Conservation (phyloP, 129 eudicot genomes). For the Helichrysum umbraculigerum region DNA sequence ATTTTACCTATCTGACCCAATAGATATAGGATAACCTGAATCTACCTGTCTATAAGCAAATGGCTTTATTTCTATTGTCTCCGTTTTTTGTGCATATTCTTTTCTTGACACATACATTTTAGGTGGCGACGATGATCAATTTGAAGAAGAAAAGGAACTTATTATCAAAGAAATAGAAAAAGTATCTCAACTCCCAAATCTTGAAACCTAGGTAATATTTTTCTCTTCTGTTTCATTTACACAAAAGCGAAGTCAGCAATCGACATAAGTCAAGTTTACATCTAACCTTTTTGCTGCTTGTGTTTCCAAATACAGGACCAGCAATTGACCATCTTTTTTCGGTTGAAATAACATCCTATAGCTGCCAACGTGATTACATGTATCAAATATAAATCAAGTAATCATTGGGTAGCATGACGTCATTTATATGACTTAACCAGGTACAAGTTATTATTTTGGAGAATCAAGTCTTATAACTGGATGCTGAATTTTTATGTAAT, state of each 20-base stretch:
- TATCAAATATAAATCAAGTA: slow-evolving; percentile 24
- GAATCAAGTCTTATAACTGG: slow-evolving; percentile 18
- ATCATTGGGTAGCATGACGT: slow-evolving; percentile 14
- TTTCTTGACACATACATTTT: slow-evolving; percentile 16
- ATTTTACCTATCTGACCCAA: background rate
- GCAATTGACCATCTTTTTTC: slow-evolving; percentile 26
- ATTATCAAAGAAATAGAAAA: slow-evolving; percentile 90
- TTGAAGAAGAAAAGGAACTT: slow-evolving; percentile 96
- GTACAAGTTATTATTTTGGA: slow-evolving; percentile 22
- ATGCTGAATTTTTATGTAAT: slow-evolving; percentile 25
- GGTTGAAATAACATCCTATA: slow-evolving; percentile 26
- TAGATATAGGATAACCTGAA: background rate
- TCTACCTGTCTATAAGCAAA: background rate
- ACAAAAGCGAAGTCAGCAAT: background rate
- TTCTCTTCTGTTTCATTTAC: slow-evolving; percentile 11
- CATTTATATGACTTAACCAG: slow-evolving; percentile 18
- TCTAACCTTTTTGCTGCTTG: background rate
- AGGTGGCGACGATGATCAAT: slow-evolving; percentile 92
- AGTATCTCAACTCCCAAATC: slow-evolving; percentile 64
- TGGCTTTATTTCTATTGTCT: background rate
- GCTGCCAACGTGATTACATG: slow-evolving; percentile 34
- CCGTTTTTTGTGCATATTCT: slow-evolving; percentile 15
- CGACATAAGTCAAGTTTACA: background rate
- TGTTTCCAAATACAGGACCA: slow-evolving; percentile 31
- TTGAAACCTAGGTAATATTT: slow-evolving; percentile 48